A percentile compares a stretch with the other conserved stretches of the same genome.
Evolutionary conservation across 2,329 filamentous ascomycete genomes (phyloP).

Genomic region (Chaetomiaceae sp.): DNA sequence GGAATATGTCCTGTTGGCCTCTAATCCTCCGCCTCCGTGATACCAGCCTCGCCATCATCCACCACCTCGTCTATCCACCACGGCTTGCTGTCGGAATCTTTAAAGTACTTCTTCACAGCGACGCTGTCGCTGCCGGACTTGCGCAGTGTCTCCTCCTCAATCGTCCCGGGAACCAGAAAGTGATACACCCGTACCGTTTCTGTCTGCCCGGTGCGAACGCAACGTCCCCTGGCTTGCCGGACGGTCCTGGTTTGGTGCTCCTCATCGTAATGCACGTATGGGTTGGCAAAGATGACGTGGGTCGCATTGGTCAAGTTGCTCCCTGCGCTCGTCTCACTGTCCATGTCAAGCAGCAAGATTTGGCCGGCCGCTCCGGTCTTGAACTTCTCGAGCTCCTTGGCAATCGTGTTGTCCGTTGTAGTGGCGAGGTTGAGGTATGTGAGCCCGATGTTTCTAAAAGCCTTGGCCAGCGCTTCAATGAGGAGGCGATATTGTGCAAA

Average conservation of each 20-base stretch:
- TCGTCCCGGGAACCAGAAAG: conserved; percentile 35
- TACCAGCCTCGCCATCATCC: neutral
- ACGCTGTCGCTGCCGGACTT: neutral
- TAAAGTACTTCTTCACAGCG: conserved; percentile 7
- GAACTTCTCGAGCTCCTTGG: conserved; percentile 27
- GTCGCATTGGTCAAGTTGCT: conserved; percentile 40
- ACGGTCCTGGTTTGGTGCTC: conserved; percentile 35
- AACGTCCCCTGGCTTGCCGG: conserved; percentile 39
- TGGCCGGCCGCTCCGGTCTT: conserved; percentile 25
- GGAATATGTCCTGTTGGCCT: neutral
- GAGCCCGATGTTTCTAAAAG: conserved; percentile 2
- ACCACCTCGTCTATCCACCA: conserved; percentile 14
- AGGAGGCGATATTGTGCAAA: conserved; percentile 37
- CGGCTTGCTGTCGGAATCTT: neutral
- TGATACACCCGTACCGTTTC: conserved; percentile 38
- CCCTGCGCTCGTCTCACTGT: conserved; percentile 38
- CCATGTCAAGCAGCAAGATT: conserved; percentile 38
- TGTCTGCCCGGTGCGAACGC: conserved; percentile 38
- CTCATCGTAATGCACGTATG: conserved; percentile 32
- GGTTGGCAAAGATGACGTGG: conserved; percentile 40
- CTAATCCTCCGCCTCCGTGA: neutral
- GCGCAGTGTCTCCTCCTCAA: conserved; percentile 38
- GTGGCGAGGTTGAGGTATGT: conserved; percentile 6
- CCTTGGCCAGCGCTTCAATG: conserved; percentile 26
- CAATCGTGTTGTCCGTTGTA: neutral